These are phyloP conservation scores for Diaporthe caulivora DNA, from an alignment of 2,329 filamentous ascomycete genomes.

Conservation along the genomic window DNA sequence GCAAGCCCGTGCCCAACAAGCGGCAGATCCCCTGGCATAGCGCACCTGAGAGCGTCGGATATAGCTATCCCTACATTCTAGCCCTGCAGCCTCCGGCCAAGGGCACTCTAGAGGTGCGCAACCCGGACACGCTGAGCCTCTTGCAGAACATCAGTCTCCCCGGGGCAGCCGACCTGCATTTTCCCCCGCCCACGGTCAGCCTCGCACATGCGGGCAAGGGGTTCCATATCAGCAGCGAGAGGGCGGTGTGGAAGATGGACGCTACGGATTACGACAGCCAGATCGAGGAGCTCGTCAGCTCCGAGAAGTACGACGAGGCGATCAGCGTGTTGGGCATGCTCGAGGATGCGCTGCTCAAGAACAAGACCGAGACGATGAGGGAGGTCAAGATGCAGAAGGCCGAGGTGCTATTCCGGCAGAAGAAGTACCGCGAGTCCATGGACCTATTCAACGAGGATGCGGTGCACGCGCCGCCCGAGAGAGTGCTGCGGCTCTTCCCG, in stretches of 20 bases:
- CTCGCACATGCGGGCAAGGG: conserved; percentile 97
- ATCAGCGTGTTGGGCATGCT: conserved; percentile 90
- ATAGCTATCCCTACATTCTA: conserved; percentile 96
- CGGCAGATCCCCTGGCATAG: conserved; percentile 92
- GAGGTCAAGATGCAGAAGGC: conserved; percentile 95
- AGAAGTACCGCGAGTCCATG: conserved; percentile 86
- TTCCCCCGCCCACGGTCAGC: conserved; percentile 91
- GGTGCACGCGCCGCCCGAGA: conserved; percentile 88
- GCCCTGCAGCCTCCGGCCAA: conserved; percentile 87
- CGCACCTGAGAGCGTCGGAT: conserved; percentile 91
- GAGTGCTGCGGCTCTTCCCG: conserved; percentile 88
- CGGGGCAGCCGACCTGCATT: conserved; percentile 86
- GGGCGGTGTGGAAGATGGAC: conserved; percentile 96
- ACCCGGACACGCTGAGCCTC: conserved; percentile 90
- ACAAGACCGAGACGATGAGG: conserved; percentile 84
- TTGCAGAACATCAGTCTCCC: conserved; percentile 87
- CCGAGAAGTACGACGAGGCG: conserved; percentile 86
- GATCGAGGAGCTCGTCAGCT: conserved; percentile 82
- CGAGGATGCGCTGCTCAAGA: conserved; percentile 87
- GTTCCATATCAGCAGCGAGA: conserved; percentile 92
- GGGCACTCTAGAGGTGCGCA: conserved; percentile 89
- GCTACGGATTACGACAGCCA: conserved; percentile 92
- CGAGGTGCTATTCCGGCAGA: conserved; percentile 83
- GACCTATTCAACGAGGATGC: conserved; percentile 88
- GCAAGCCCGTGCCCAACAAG: conserved; percentile 80